Evolutionary conservation across 2,329 filamentous ascomycete genomes (phyloP).

Genomic region (Cryphonectria nitschkei): DNA sequence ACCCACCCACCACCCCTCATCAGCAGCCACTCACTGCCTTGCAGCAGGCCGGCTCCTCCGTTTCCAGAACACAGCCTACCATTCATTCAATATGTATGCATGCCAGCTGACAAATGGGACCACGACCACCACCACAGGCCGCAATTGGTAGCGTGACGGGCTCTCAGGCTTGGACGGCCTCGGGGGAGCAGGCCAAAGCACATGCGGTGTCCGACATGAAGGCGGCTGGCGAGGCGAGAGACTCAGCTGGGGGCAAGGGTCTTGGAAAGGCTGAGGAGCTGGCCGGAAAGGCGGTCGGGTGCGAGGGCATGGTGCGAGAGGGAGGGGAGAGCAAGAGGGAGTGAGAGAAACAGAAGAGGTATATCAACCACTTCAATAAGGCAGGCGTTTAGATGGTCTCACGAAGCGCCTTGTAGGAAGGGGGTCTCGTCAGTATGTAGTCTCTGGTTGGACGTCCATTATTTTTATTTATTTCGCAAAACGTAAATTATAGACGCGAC

Average conservation of each 20-base stretch:
- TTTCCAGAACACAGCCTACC: background rate
- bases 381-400: background rate
- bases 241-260: conserved; percentile 52
- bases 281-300: conserved; percentile 65
- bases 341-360: background rate
- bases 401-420: background rate
- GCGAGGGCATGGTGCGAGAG: conserved; percentile 71
- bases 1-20: background rate
- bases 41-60: too few species aligned
- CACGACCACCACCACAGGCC: conserved; percentile 44
- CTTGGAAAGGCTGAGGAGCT: conserved; percentile 68
- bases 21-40: background rate
- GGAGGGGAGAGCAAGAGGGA: conserved; percentile 52
- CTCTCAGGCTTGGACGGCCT: conserved; percentile 64
- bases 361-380: background rate
- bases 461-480: too few species aligned
- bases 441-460: too few species aligned
- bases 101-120: background rate
- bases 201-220: conserved; percentile 67
- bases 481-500: too few species aligned
- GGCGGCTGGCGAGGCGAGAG: conserved; percentile 58
- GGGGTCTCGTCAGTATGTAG: too few species aligned
- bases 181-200: conserved; percentile 66
- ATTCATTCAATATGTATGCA: background rate
- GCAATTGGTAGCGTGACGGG: conserved; percentile 65